Conservation (phyloP, 805 yeast species). For the Isabelozyma heimii region DNA sequence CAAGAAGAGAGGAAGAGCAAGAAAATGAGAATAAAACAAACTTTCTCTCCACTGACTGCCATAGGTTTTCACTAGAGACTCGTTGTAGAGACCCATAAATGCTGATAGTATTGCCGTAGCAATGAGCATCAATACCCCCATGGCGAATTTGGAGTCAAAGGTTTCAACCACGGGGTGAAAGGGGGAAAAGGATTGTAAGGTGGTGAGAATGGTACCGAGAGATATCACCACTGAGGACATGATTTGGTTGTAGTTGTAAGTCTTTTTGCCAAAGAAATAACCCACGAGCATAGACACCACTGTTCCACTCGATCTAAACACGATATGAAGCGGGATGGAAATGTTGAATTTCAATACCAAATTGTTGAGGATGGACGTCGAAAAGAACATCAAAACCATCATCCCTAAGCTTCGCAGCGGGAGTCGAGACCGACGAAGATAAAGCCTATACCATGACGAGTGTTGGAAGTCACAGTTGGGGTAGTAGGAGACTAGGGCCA, state of each 20-base stretch:
- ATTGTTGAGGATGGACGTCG: conserved; percentile 55
- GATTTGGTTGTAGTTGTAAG: conserved; percentile 46
- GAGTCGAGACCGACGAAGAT: conserved; percentile 29
- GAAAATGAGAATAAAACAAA: conserved; percentile 57
- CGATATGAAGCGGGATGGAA: conserved; percentile 65
- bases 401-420: conserved; percentile 45
- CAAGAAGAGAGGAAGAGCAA: conserved; percentile 53
- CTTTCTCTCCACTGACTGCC: conserved; percentile 67
- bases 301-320: conserved; percentile 63
- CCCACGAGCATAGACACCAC: conserved; percentile 62
- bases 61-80: conserved; percentile 45
- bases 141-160: conserved; percentile 8
- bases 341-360: conserved; percentile 54
- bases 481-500: conserved; percentile 43
- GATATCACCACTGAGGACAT: conserved; percentile 51
- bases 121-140: conserved; percentile 42
- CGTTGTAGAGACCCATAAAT: conserved; percentile 57
- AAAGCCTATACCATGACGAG: conserved; percentile 18
- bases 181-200: conserved; percentile 10
- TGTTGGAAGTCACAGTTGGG: conserved; percentile 26
- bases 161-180: neutral
- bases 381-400: conserved; percentile 49
- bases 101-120: conserved; percentile 53
- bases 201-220: conserved; percentile 50
- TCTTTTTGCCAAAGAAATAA: conserved; percentile 39